Conservation (phyloP, 768 basidiomycete genomes). For the Mycena indigotica region DNA sequence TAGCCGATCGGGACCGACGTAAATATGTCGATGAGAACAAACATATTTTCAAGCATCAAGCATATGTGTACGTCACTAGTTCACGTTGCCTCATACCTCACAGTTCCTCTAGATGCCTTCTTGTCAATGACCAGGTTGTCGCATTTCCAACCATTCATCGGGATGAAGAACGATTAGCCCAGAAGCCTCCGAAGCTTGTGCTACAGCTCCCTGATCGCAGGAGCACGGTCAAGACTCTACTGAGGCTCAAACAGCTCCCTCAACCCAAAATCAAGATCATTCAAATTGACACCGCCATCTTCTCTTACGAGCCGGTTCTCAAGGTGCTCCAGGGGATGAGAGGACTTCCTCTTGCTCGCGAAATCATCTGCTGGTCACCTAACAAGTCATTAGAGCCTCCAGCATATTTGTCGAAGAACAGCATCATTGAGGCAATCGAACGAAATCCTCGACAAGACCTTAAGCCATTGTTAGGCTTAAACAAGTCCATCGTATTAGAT, state of each 20-base stretch:
- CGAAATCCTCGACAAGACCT: slow-evolving; percentile 44
- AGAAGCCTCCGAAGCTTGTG: slow-evolving; percentile 51
- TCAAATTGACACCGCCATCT: slow-evolving; percentile 62
- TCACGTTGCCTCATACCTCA: too few relatives aligned
- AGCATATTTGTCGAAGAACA: background rate
- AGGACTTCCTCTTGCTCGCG: slow-evolving; percentile 47
- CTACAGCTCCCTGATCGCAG: slow-evolving; percentile 53
- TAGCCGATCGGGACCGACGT: slow-evolving; percentile 37
- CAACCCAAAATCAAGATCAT: slow-evolving; percentile 43
- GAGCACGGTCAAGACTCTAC: slow-evolving; percentile 41
- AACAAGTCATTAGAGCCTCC: slow-evolving; percentile 13
- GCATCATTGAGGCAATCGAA: slow-evolving; percentile 26
- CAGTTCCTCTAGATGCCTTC: slow-evolving; percentile 40
- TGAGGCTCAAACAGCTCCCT: slow-evolving; percentile 38
- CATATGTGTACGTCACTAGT: slow-evolving; percentile 41
- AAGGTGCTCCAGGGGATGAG: slow-evolving; percentile 51
- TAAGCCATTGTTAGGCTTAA: slow-evolving; percentile 35
- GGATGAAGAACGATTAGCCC: slow-evolving; percentile 52
- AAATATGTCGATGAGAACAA: slow-evolving; percentile 40
- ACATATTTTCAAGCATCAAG: slow-evolving; percentile 54
- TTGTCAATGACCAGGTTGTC: slow-evolving; percentile 49
- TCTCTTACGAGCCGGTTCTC: slow-evolving; percentile 66
- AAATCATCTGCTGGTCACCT: slow-evolving; percentile 54
- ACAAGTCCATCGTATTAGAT: slow-evolving; percentile 51
- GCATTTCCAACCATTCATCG: slow-evolving; percentile 57